A percentile compares a stretch with the other conserved stretches of the same genome.
Conservation (phyloP, 2,329 filamentous ascomycete species). For the Xylaria arbuscula region DNA sequence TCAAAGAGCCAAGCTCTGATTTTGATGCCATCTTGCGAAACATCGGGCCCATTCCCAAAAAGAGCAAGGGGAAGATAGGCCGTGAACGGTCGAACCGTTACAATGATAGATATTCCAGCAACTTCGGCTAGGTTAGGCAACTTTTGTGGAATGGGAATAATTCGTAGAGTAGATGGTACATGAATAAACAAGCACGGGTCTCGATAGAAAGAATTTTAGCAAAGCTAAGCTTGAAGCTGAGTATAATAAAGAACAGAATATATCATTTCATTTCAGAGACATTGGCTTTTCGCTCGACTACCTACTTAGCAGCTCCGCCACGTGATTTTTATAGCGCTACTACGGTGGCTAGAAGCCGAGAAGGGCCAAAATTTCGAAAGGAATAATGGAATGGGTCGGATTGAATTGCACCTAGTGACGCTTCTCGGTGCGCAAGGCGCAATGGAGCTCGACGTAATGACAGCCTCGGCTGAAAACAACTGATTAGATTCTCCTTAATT, state of each 20-base stretch:
- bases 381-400: too few relatives aligned
- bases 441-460: too few relatives aligned
- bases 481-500: too few relatives aligned
- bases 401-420: too few relatives aligned
- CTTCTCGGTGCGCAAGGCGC: too few relatives aligned
- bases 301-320: not conserved
- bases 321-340: too few relatives aligned
- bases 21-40: slow-evolving; percentile 36
- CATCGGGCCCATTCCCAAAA: slow-evolving; percentile 29
- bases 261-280: not conserved
- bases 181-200: not conserved
- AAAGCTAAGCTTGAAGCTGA: not conserved
- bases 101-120: slow-evolving; percentile 35
- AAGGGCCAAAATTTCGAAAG: too few relatives aligned
- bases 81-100: slow-evolving; percentile 30
- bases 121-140: slow-evolving; percentile 23
- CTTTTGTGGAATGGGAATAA: not conserved
- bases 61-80: not conserved
- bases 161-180: not conserved
- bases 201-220: slow-evolving; percentile 2
- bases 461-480: too few relatives aligned
- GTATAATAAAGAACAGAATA: not conserved
- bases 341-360: too few relatives aligned
- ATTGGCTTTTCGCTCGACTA: not conserved
- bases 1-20: slow-evolving; percentile 25